Base-by-base conservation (phyloP, 1,139 yeast genomes). In the Ogataea hybrid region DNA sequence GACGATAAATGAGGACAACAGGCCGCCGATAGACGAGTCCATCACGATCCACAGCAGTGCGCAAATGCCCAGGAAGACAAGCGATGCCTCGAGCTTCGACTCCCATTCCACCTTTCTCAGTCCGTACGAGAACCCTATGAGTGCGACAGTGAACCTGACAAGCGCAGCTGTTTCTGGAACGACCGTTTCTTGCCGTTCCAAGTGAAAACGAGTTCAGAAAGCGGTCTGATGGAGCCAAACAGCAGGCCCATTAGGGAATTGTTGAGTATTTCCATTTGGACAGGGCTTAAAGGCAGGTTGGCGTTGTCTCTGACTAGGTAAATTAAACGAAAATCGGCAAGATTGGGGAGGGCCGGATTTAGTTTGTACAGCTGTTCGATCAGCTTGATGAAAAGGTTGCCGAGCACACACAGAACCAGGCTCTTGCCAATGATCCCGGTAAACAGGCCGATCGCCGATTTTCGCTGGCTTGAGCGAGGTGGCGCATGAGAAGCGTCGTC, bases 81-180 rank as follows among this genome's bases (percentile, higher is more conserved):
- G 69, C 6, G 90, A 78, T 4, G 88, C 87, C 58, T 88, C 95
- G 34, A 82, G 64, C 15, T 87, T 76, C 0, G 89, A 79, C 32
- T 75, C 68, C 96, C 96, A 88, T 50, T 84, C 84, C 36, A 87
- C 73, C 53, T 84, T 84, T 49, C 94, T 76, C 34, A 89, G 76
- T 17, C 95, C 95, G 57, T 86, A 89, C 7, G 87, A 77, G 22
- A 90, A 78, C 3, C 97, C 97, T 48, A 89, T 66, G 54, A 89
- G 79, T 6, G 95, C 89, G 37, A 87, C 81, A 39, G 77, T 69
- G 29, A 86, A 76, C 48, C 95, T 74, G 46, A 79, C 60, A 28
- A 79, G 65, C 6, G 76, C 62, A 6, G 68, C 56, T 59, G 49
- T 35, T n/a, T 51, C 54, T 70, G 42, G 21, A 51, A 39, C 3